These are phyloP conservation scores for Aureococcus anophagefferens DNA, from an alignment of 108 stramenopile genomes.

Conservation along the genomic window DNA sequence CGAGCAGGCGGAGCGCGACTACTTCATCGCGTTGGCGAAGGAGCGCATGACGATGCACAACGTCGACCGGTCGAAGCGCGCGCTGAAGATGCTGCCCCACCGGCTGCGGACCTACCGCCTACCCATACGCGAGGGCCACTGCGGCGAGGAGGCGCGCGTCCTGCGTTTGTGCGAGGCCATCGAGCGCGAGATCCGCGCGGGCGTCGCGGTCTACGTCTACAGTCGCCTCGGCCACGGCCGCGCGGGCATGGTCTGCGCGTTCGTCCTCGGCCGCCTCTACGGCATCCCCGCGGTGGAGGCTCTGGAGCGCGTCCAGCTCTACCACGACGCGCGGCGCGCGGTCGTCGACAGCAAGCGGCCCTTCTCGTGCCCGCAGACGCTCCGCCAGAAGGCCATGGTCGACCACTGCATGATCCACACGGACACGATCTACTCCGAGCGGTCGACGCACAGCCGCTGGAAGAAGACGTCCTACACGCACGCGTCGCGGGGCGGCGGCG, in stretches of 20 bases:
- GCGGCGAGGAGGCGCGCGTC: not conserved
- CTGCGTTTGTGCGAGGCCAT: slow-evolving; percentile 3
- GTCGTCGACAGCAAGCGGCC: not conserved
- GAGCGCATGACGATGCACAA: not conserved
- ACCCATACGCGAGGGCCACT: not conserved
- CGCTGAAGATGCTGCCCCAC: not conserved
- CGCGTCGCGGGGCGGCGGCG: too few species aligned
- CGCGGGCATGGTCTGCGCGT: slow-evolving; percentile 9
- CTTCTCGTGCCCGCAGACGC: not conserved
- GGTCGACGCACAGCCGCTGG: too few species aligned
- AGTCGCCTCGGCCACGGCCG: slow-evolving; percentile 14
- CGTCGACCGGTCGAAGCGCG: not conserved
- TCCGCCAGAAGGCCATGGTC: not conserved
- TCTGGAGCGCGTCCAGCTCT: slow-evolving; percentile 10
- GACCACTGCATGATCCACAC: not conserved
- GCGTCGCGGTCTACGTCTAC: slow-evolving; percentile 13
- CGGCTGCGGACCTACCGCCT: not conserved
- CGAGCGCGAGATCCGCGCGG: slow-evolving; percentile 6
- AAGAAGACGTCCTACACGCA: too few species aligned
- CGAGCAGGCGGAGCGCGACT: not conserved
- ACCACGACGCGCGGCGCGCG: slow-evolving; percentile 5
- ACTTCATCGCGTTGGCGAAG: not conserved
- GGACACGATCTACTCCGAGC: too few species aligned
- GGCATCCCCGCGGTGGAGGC: slow-evolving; percentile 15
- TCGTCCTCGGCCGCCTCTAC: slow-evolving; percentile 14